phyloP scores from a whole-genome alignment of 73 alveolate genomes.

The Blepharisma stoltei region DNA sequence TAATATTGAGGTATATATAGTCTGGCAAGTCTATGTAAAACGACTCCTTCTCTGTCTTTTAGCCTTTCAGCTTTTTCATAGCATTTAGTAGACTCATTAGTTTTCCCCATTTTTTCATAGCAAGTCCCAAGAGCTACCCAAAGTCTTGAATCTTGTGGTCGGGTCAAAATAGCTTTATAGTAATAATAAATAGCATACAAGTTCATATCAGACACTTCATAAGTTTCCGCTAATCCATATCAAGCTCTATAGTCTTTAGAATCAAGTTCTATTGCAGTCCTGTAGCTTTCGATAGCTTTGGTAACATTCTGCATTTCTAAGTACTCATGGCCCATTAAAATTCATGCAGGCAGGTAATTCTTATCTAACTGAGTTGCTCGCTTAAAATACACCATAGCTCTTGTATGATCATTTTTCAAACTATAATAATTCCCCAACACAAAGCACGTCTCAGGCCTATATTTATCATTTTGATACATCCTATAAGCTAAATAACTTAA shows the following conservation, averaged over 20 bases:
- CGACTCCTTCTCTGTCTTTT: constrained; percentile 96
- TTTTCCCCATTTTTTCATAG: constrained; percentile 88
- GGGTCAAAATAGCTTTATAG: constrained; percentile 88
- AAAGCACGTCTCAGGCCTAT: constrained; percentile 98
- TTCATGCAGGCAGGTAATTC: constrained; percentile 92
- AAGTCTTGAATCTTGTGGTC: constrained; percentile 96
- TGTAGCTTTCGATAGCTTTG: constrained; percentile 92
- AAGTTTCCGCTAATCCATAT: constrained; percentile 95
- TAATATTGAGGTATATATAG: too few species aligned
- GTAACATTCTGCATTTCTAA: constrained; percentile 93
- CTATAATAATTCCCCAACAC: constrained; percentile 94
- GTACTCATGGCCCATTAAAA: constrained; percentile 97
- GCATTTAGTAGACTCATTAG: constrained; percentile 91
- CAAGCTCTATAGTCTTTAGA: constrained; percentile 95
- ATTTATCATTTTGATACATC: constrained; percentile 89
- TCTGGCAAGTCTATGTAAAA: constrained; percentile 90
- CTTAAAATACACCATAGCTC: constrained; percentile 91
- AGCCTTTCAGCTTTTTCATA: constrained; percentile 91
- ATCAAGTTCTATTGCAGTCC: constrained; percentile 97
- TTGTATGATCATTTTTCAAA: constrained; percentile 91
- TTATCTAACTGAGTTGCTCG: constrained; percentile 90
- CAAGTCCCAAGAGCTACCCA: constrained; percentile 96
- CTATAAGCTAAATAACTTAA: constrained; percentile 89
- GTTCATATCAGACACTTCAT: constrained; percentile 90
- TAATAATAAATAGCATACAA: constrained; percentile 92